Base-by-base conservation (phyloP, 1,284 basidiomycete genomes). In the Tylopilus orsonianus region DNA sequence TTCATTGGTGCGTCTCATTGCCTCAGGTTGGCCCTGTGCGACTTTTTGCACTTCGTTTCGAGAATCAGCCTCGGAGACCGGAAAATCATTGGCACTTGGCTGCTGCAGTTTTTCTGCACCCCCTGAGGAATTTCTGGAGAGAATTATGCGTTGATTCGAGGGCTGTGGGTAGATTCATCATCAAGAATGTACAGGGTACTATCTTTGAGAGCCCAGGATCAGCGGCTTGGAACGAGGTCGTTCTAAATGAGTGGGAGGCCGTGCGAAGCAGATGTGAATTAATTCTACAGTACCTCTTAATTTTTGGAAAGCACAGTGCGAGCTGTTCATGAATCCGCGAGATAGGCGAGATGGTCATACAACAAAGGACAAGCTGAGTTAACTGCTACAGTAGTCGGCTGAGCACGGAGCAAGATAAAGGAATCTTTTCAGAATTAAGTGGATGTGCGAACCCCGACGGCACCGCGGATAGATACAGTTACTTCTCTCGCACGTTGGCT, bases 181-280 rank as follows among this genome's bases (percentile, higher is more conserved):
- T 79, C 57, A 90, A 27, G 52, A 90, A 89, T 73, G 85, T 88
- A 39, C 87, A 88, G 23, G 14, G 8, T 23, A 29, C n/a, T n/a
- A n/a, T n/a, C n/a, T 23, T 29, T 40, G 30, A 36, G 18, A 18
- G 8, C 14, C 18, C 24, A 16, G 18, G 39, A 7, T 36, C 14
- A 32, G 35, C 9, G 19, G n/a, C 39, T n/a, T 29, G 24, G 22
- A 41, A 26, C 33, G 30, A 26, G 35, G 4, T 18, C 36, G 35
- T 16, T 20, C n/a, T 3, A n/a, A 13, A n/a, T 23, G 16, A 30
- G 16, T 32, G 27, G 20, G 20, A 8, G 41, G 22, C 9, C 39
- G 20, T 18, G 24, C 34, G 5, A 26, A 27, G 38, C 29, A 23
- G 34, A 13, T 16, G 19, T n/a, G n/a, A n/a, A 36, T 23, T 5